Percentiles rank a stretch among this genome's conserved stretches.
Conservation (phyloP, 2,329 filamentous ascomycete genomes). For the Trichoderma cornu-damae region DNA sequence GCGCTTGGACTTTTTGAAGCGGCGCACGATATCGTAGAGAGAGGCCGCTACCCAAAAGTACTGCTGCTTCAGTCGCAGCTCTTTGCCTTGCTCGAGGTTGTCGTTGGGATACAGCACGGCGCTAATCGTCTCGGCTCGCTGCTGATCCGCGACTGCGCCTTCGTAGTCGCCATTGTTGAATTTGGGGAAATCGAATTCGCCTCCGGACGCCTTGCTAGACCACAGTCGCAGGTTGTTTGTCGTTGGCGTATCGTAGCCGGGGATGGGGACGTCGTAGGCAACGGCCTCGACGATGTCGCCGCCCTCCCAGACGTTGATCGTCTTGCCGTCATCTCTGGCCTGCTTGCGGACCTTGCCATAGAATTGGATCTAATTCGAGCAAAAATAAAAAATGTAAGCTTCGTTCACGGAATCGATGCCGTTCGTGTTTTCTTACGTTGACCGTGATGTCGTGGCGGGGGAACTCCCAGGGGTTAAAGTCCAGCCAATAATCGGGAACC, state of each 20-base stretch:
- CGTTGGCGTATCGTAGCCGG: conserved; percentile 80
- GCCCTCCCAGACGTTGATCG: conserved; percentile 74
- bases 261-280: conserved; percentile 88
- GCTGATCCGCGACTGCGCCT: conserved; percentile 94
- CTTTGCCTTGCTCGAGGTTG: conserved; percentile 92
- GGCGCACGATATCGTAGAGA: conserved; percentile 88
- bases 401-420: background rate
- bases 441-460: conserved; percentile 92
- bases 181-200: conserved; percentile 98
- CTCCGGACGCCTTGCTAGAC: conserved; percentile 95
- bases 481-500: conserved; percentile 97
- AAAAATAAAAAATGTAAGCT: conserved; percentile 8
- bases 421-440: conserved; percentile 52
- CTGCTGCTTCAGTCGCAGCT: conserved; percentile 95
- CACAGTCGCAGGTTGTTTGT: conserved; percentile 96
- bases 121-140: conserved; percentile 97
- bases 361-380: conserved; percentile 67
- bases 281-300: conserved; percentile 89
- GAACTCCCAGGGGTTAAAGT: conserved; percentile 99
- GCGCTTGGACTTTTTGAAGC: conserved; percentile 96
- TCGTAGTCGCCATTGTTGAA: conserved; percentile 99
- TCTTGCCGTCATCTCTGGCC: conserved; percentile 71
- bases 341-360: conserved; percentile 77
- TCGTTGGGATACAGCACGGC: conserved; percentile 97
- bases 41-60: conserved; percentile 99